Evolutionary conservation across 805 yeast genomes (phyloP), one percentile per base, ranked within the genome.

Genomic region (Priceomyces castillae): DNA sequence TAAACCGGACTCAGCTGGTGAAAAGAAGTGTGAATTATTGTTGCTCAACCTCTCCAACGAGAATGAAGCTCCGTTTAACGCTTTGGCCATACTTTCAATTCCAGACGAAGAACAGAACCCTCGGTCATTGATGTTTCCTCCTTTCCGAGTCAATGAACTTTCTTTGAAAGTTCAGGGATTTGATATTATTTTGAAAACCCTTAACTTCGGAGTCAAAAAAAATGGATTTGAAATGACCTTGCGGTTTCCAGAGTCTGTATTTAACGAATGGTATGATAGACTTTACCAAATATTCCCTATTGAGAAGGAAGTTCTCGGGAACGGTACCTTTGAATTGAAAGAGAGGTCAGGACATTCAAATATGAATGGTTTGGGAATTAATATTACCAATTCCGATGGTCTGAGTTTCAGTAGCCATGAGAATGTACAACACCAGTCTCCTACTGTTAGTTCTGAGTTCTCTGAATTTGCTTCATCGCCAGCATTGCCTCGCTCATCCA

Each of bases 121-220:
- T 1, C 54, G 75, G 20, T 60, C 65, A 7, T 61, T 71, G 26
- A 42, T 71, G 48, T 70, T 53, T 47, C 75, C 76, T 7, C 76
- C 76, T 1, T 70, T 71, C 48, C 48, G 76, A 39, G 48, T 66
- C 40, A 67, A 67, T 46, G 73, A 68, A 42, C 52, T 67, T 16
- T 50, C 64, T 11, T 52, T 65, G 39, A 39, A 54, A 22, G 47
- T 48, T 28, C 41, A 53, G 7, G 26, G 44, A 22, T 31, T 40
- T 3, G 37, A 26, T n/a, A 46, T 46, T 5, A 44, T 43, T 30
- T 52, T 48, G 35, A 51, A 39, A 36, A 46, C 58, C 16, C 50
- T 49, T 34, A 46, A 50, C 48, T 68, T 48, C 39, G 52, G 48
- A 37, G 51, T 23, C 14, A 53, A 28, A 7, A 47, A 19, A 39